A percentile compares a stretch with the other conserved stretches of the same genome.
phyloP scores from a whole-genome alignment of 768 basidiomycete genomes.

The Guyanaporus albipodus region DNA sequence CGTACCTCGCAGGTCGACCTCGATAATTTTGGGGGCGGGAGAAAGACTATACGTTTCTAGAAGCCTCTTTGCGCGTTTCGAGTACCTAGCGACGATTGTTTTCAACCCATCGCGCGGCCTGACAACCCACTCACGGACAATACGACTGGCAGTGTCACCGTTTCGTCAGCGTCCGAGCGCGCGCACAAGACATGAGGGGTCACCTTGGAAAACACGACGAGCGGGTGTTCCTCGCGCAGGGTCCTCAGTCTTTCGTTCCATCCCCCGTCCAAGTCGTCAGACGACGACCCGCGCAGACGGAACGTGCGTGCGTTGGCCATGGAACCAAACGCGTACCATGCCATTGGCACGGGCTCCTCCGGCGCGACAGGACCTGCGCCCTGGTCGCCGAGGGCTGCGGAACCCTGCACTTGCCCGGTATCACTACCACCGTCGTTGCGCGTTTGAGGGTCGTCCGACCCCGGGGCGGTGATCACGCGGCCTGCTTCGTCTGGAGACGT shows the following conservation, averaged over 20 bases:
- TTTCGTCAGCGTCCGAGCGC: too few species aligned
- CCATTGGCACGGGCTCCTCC: conserved; percentile 44
- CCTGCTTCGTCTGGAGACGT: conserved; percentile 35
- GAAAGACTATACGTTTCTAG: conserved; percentile 55
- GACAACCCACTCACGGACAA: conserved; percentile 54
- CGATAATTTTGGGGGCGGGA: conserved; percentile 65
- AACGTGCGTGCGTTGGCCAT: not conserved
- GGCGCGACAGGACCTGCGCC: conserved; percentile 42
- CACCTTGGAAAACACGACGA: conserved; percentile 83
- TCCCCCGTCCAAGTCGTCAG: conserved; percentile 33
- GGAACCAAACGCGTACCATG: conserved; percentile 50
- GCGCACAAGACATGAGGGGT: not conserved
- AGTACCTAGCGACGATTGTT: conserved; percentile 16
- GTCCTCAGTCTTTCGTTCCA: conserved; percentile 33
- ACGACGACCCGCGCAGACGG: conserved; percentile 13
- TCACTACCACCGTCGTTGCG: too few species aligned
- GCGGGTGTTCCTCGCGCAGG: conserved; percentile 50
- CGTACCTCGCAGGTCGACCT: conserved; percentile 70
- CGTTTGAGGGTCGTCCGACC: too few species aligned
- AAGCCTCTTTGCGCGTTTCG: conserved; percentile 39
- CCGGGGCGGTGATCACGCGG: conserved; percentile 9
- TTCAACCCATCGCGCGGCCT: too few species aligned
- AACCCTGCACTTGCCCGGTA: too few species aligned
- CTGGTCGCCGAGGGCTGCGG: not conserved
- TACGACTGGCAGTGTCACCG: conserved; percentile 58